Evolutionary conservation across 2,329 filamentous ascomycete species (phyloP).

Genomic region (Cercospora citrullina): DNA sequence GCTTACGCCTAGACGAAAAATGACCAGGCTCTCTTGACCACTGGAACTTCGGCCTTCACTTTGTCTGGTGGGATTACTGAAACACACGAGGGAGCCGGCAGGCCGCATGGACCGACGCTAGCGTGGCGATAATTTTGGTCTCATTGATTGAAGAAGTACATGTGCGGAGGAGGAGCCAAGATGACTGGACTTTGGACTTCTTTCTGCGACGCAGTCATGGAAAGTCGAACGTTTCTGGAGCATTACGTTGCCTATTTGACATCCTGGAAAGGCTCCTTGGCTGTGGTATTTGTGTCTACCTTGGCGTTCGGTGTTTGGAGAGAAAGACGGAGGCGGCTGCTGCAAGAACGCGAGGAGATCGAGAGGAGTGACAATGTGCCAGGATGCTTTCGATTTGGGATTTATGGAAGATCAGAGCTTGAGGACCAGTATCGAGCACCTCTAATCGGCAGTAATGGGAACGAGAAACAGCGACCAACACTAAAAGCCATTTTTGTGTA

Average conservation of each 20-base stretch:
- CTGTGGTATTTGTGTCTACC: conserved; percentile 7
- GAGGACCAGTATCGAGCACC: conserved; percentile 24
- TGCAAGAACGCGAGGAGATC: not conserved
- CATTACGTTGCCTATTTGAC: conserved; percentile 18
- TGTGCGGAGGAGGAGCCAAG: not conserved
- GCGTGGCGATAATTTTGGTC: conserved; percentile 1
- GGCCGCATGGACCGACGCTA: not conserved
- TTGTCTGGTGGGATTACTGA: not conserved
- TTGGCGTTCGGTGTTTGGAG: conserved; percentile 1
- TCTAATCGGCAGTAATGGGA: not conserved
- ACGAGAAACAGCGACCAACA: conserved; percentile 20
- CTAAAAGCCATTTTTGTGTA: conserved; percentile 48
- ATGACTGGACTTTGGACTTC: conserved; percentile 1
- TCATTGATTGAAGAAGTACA: not conserved
- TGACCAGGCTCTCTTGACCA: not conserved
- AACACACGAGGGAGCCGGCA: not conserved
- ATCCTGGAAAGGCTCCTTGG: conserved; percentile 16
- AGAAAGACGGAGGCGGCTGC: conserved; percentile 5
- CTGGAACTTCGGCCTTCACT: not conserved
- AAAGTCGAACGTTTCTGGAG: conserved; percentile 12
- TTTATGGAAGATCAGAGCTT: conserved; percentile 29
- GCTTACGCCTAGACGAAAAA: not conserved
- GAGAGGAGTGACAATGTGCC: not conserved
- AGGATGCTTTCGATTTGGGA: conserved; percentile 8
- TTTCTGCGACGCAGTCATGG: not conserved